A percentile compares a stretch with the other conserved stretches of the same genome.
Evolutionary conservation across 2,329 filamentous ascomycete genomes (phyloP).

Genomic region (Plectosphaerella sp.): DNA sequence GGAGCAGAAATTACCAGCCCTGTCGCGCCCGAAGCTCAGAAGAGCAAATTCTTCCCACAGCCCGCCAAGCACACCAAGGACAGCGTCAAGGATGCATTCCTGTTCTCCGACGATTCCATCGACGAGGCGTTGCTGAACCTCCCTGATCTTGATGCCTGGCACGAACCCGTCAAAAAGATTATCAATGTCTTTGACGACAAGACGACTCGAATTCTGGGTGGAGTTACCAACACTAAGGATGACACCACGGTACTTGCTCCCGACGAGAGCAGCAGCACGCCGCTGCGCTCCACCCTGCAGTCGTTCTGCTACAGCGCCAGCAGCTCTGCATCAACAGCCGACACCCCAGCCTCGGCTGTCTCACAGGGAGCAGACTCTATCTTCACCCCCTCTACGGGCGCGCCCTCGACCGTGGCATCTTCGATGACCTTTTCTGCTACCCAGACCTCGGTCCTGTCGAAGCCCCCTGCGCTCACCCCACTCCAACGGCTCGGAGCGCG

Average conservation of each 20-base stretch:
- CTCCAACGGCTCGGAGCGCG: slow-evolving; percentile 48
- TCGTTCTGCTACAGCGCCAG: slow-evolving; percentile 18
- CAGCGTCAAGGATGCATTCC: slow-evolving; percentile 33
- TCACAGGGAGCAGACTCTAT: slow-evolving; percentile 28
- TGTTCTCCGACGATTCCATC: slow-evolving; percentile 54
- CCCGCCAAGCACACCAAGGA: slow-evolving; percentile 18
- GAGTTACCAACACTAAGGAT: slow-evolving; percentile 11
- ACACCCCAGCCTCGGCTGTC: slow-evolving; percentile 28
- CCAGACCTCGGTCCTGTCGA: slow-evolving; percentile 32
- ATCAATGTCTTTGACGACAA: slow-evolving; percentile 39
- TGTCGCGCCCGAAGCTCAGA: slow-evolving; percentile 24
- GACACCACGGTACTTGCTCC: not conserved
- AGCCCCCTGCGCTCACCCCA: slow-evolving; percentile 42
- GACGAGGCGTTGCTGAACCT: slow-evolving; percentile 48
- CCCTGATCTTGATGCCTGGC: slow-evolving; percentile 49
- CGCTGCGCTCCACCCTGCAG: slow-evolving; percentile 11
- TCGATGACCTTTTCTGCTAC: slow-evolving; percentile 33
- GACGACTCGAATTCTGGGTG: slow-evolving; percentile 14
- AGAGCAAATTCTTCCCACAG: slow-evolving; percentile 51
- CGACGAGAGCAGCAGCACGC: not conserved
- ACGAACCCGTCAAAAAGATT: slow-evolving; percentile 28
- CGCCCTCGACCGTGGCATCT: slow-evolving; percentile 37
- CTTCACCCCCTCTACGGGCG: slow-evolving; percentile 24
- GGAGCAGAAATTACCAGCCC: slow-evolving; percentile 28
- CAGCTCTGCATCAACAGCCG: slow-evolving; percentile 19